Percentiles rank a stretch among this genome's conserved stretches.
phyloP scores from a whole-genome alignment of 2,329 filamentous ascomycete genomes.

The Elsinoe batatas region DNA sequence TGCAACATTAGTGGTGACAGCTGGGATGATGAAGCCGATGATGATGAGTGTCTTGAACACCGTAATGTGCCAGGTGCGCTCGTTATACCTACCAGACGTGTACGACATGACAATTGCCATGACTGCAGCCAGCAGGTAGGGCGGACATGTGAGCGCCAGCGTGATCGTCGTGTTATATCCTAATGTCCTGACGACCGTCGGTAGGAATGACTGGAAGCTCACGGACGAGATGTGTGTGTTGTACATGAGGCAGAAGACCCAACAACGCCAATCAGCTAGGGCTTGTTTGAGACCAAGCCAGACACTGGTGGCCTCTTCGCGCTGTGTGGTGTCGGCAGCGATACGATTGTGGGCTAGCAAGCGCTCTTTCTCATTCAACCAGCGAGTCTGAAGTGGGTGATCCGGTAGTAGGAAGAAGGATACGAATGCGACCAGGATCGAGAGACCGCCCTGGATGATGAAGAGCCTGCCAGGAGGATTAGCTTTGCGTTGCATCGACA shows the following conservation, averaged over 20 bases:
- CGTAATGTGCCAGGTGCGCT: slow-evolving; percentile 31
- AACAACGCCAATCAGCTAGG: neutral
- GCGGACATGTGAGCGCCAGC: slow-evolving; percentile 25
- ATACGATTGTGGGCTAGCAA: slow-evolving; percentile 5
- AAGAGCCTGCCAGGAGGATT: slow-evolving; percentile 25
- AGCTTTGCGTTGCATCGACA: slow-evolving; percentile 8
- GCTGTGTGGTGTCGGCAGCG: slow-evolving; percentile 17
- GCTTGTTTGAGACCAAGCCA: neutral
- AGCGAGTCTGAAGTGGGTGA: slow-evolving; percentile 41
- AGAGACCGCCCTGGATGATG: slow-evolving; percentile 31
- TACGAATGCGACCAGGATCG: slow-evolving; percentile 18
- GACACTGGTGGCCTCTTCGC: slow-evolving; percentile 15
- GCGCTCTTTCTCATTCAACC: slow-evolving; percentile 19
- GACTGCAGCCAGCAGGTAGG: slow-evolving; percentile 26
- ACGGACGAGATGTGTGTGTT: slow-evolving; percentile 16
- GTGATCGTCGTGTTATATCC: slow-evolving; percentile 30
- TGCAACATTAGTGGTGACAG: slow-evolving; percentile 16
- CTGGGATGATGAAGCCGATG: slow-evolving; percentile 16
- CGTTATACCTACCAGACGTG: slow-evolving; percentile 16
- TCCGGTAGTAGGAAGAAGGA: slow-evolving; percentile 39
- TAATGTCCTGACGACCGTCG: slow-evolving; percentile 29
- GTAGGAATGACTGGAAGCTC: slow-evolving; percentile 24
- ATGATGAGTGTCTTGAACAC: slow-evolving; percentile 20
- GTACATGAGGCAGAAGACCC: slow-evolving; percentile 11
- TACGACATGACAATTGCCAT: slow-evolving; percentile 13